Evolutionary conservation across 2,329 filamentous ascomycete genomes (phyloP).

Genomic region (Beauveria varroae): DNA sequence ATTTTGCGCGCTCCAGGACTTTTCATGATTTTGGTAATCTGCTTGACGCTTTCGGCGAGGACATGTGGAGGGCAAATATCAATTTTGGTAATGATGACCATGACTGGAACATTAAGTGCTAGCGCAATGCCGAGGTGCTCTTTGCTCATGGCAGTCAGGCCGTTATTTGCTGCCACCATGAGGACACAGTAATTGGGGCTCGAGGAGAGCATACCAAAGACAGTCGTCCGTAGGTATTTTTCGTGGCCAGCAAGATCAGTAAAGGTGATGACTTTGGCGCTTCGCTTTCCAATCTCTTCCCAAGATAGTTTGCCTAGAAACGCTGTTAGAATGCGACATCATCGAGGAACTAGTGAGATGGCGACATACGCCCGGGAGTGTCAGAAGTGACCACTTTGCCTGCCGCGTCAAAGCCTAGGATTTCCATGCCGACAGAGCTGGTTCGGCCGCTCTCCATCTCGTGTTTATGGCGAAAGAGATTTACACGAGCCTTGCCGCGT

Average conservation of each 20-base stretch:
- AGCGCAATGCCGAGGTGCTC: constrained; percentile 94
- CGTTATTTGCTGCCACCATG: constrained; percentile 98
- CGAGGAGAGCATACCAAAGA: constrained; percentile 89
- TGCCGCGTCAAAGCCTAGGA: constrained; percentile 89
- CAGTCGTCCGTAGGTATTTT: constrained; percentile 87
- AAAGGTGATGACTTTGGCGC: constrained; percentile 94
- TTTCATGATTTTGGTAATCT: constrained; percentile 88
- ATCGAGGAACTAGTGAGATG: too few species aligned
- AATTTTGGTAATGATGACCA: constrained; percentile 97
- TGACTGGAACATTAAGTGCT: constrained; percentile 91
- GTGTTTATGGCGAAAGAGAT: constrained; percentile 95
- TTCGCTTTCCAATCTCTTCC: constrained; percentile 95
- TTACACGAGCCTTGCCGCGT: constrained; percentile 85
- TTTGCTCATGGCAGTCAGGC: constrained; percentile 95
- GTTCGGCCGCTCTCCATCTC: constrained; percentile 94
- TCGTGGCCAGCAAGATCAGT: constrained; percentile 94
- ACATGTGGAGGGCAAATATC: constrained; percentile 97
- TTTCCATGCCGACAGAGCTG: constrained; percentile 97
- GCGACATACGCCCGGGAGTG: constrained; percentile 65
- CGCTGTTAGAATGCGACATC: neutral
- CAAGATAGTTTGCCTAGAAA: constrained; percentile 64
- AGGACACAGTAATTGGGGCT: constrained; percentile 96
- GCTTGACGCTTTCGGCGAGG: constrained; percentile 83
- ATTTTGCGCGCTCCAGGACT: constrained; percentile 92
- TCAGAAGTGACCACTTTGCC: constrained; percentile 78